Percentiles rank a stretch among this genome's conserved stretches.
These are phyloP conservation scores for Boletus barrowsii DNA, from an alignment of 768 basidiomycete species.

Conservation along the genomic window DNA sequence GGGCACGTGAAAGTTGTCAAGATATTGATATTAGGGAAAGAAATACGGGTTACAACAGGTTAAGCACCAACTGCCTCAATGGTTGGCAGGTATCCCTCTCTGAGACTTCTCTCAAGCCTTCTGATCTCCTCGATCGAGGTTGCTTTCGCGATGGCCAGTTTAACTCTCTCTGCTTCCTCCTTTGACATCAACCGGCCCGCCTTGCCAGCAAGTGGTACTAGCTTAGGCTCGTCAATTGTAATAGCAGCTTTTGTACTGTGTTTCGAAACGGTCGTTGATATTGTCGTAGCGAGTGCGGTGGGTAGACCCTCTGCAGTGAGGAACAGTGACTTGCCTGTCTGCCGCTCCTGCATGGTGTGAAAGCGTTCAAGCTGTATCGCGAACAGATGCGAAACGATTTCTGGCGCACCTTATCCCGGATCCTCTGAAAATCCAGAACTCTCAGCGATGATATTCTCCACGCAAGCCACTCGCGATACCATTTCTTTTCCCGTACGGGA, in stretches of 20 bases:
- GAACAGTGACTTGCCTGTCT: constrained; percentile 71
- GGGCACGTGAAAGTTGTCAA: constrained; percentile 1
- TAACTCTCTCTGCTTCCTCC: constrained; percentile 86
- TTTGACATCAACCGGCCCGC: constrained; percentile 88
- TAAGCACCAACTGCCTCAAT: constrained; percentile 77
- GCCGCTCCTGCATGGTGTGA: constrained; percentile 62
- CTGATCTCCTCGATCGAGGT: constrained; percentile 88
- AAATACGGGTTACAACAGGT: constrained; percentile 37
- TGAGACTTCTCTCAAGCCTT: constrained; percentile 74
- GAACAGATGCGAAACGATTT: constrained; percentile 22
- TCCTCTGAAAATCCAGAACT: constrained; percentile 93
- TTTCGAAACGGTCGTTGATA: constrained; percentile 71
- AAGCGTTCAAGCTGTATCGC: constrained; percentile 28
- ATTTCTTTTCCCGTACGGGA: constrained; percentile 87
- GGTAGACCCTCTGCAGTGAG: constrained; percentile 74
- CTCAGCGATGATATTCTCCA: constrained; percentile 83
- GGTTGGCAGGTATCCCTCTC: constrained; percentile 80
- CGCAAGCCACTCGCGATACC: constrained; percentile 95
- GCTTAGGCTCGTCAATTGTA: constrained; percentile 78
- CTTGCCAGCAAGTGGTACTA: constrained; percentile 51
- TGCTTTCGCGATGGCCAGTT: constrained; percentile 85
- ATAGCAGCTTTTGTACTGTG: constrained; percentile 58
- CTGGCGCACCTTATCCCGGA: constrained; percentile 86
- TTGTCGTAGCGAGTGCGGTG: constrained; percentile 75
- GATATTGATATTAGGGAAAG: constrained; percentile 22